Base-by-base conservation (phyloP, 257 asterid genomes). In the Mitragyna speciosa region DNA sequence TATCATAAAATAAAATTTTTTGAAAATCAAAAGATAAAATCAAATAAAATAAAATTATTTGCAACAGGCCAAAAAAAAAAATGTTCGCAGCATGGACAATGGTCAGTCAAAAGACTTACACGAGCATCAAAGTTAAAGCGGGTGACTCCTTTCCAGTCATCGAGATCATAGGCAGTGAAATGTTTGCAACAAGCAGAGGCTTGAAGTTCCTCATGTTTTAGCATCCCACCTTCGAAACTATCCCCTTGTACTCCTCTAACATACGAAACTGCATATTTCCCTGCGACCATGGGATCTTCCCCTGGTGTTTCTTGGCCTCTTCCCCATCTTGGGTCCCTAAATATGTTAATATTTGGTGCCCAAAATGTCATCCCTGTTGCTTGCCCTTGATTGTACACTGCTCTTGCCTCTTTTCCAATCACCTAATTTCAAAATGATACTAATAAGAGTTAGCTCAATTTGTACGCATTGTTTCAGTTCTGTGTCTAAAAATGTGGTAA, bases 121-220 rank as follows among this genome's bases (percentile, higher is more conserved):
- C 77, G 81, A 51, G 97, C 97, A 52, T 92, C 85, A 24, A 92
- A 92, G 59, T 17, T 28, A 70, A 80, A 91, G 28, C 96, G 94
- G 74, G 70, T 75, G 69, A 91, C 65, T n/a, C 90, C 88, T 26
- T 87, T 78, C 97, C 97, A 92, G 52, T 80, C 89, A 79, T 92
- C 97, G 84, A 92, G 72, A 84, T 92, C 97, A 72, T 92, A 92
- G 39, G 97, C 96, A 19, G 94, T 89, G 89, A 72, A 91, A 82
- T 91, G 94, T 73, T 92, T 92, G 76, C 97, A 91, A 65, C 97
- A 92, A 75, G 97, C 97, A 2, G 97, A 91, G 8, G 91, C 91
- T 81, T 87, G 88, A 26, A 92, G 90, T 6, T 73, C 79, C 19
- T 90, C 84, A 61, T 87, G 87, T 31, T 81, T 72, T 12, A 85